Percentiles rank a stretch among this genome's conserved stretches.
These are phyloP conservation scores for Neofusicoccum ribis DNA, from an alignment of 2,329 filamentous ascomycete genomes.

Conservation along the genomic window DNA sequence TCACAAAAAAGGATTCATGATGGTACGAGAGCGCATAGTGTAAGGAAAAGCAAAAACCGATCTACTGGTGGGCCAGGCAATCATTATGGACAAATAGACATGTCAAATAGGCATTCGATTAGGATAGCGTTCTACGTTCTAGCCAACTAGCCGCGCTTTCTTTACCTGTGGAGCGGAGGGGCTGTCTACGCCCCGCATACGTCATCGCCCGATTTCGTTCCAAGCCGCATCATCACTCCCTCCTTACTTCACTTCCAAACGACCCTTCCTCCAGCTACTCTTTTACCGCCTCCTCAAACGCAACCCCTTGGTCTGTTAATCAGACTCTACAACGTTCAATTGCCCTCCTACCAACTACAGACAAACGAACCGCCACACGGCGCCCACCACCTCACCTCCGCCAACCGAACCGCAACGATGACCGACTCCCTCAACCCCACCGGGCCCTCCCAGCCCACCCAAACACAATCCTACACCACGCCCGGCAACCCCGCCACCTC, in stretches of 20 bases:
- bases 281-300: background rate
- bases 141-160: background rate
- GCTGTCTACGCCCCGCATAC: slow-evolving; percentile 14
- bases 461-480: slow-evolving; percentile 47
- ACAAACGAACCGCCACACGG: background rate
- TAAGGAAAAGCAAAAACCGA: background rate
- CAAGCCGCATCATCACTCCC: background rate
- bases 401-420: slow-evolving; percentile 32
- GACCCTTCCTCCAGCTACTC: background rate
- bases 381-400: background rate
- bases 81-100: background rate
- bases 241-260: background rate
- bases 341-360: background rate
- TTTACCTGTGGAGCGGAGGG: background rate
- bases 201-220: slow-evolving; percentile 7
- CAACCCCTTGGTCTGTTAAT: background rate
- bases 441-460: slow-evolving; percentile 46
- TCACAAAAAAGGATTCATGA: background rate
- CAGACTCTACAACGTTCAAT: background rate
- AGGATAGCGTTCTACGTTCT: background rate
- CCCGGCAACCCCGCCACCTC: slow-evolving; percentile 48
- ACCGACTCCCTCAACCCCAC: slow-evolving; percentile 31
- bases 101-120: background rate
- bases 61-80: background rate
- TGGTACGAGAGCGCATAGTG: background rate